Percentiles rank a stretch among this genome's conserved stretches.
These are phyloP conservation scores for Rhododendron vialii DNA, from an alignment of 148 eudicot species.

Conservation along the genomic window DNA sequence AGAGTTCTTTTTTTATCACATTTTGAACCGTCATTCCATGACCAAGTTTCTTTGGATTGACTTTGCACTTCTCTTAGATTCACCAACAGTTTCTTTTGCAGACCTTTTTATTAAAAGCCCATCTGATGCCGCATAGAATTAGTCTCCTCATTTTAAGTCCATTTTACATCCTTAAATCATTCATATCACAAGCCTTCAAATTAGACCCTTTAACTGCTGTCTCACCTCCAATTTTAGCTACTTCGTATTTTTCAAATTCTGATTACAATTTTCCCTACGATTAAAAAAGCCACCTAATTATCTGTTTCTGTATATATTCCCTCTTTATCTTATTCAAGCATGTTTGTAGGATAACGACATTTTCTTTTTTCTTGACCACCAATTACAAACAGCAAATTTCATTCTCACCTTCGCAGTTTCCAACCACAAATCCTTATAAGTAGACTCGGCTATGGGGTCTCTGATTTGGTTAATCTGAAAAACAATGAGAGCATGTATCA, in stretches of 20 bases:
- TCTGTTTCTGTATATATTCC: neutral
- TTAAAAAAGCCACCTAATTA: neutral
- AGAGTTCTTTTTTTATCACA: neutral
- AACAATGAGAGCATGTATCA: slow-evolving; percentile 6
- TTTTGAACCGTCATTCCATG: neutral
- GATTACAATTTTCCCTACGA: neutral
- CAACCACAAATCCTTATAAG: slow-evolving; percentile 73
- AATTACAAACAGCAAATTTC: neutral
- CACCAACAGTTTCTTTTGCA: neutral
- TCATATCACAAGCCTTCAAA: neutral
- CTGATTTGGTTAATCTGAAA: slow-evolving; percentile 57
- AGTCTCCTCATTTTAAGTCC: neutral
- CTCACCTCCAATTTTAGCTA: neutral
- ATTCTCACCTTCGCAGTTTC: slow-evolving; percentile 65
- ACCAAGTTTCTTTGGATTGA: neutral
- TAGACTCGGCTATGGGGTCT: slow-evolving; percentile 72
- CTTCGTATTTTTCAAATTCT: neutral
- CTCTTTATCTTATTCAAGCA: neutral
- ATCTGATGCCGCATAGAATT: neutral
- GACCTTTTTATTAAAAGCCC: neutral
- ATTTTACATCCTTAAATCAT: neutral
- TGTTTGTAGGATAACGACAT: neutral
- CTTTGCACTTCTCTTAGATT: neutral
- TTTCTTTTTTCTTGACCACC: neutral
- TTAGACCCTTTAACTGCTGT: neutral